Percentiles rank a stretch among this genome's conserved stretches.
Evolutionary conservation across 129 eudicot genomes (phyloP).

Genomic region (Flaveria brownii): DNA sequence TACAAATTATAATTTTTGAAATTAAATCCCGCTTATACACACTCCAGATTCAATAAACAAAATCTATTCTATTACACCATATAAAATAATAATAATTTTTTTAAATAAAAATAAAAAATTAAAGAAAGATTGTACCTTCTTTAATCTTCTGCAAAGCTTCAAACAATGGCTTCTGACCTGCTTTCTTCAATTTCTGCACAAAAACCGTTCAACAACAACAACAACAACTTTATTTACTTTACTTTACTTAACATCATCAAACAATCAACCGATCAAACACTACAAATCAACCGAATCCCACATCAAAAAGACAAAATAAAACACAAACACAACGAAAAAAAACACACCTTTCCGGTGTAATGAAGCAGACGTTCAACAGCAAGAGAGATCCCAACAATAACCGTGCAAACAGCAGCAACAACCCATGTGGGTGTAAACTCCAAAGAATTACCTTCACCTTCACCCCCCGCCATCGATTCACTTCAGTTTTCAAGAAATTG

Average conservation of each 20-base stretch:
- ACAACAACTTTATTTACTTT: not conserved
- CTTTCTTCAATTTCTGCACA: slow-evolving; percentile 56
- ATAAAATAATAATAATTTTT: not conserved
- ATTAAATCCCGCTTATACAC: not conserved
- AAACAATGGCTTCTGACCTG: slow-evolving; percentile 57
- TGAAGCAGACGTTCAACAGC: slow-evolving; percentile 63
- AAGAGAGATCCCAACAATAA: slow-evolving; percentile 68
- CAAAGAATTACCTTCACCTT: slow-evolving; percentile 46
- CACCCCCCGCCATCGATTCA: slow-evolving; percentile 56
- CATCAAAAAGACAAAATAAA: not conserved
- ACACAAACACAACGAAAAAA: not conserved
- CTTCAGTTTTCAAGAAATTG: slow-evolving; percentile 3
- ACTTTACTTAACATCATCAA: not conserved
- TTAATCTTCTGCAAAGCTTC: slow-evolving; percentile 70
- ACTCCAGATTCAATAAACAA: not conserved
- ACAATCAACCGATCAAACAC: slow-evolving; percentile 3
- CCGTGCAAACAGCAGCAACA: slow-evolving; percentile 66
- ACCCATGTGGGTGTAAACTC: slow-evolving; percentile 86
- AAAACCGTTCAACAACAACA: not conserved
- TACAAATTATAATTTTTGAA: not conserved
- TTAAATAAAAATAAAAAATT: no score
- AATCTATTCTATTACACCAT: not conserved
- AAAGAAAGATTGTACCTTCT: slow-evolving; percentile 30
- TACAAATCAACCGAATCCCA: not conserved
- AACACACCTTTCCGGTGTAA: slow-evolving; percentile 64